Evolutionary conservation across 1,284 basidiomycete species (phyloP).

Genomic region (Trichosporon asahii): DNA sequence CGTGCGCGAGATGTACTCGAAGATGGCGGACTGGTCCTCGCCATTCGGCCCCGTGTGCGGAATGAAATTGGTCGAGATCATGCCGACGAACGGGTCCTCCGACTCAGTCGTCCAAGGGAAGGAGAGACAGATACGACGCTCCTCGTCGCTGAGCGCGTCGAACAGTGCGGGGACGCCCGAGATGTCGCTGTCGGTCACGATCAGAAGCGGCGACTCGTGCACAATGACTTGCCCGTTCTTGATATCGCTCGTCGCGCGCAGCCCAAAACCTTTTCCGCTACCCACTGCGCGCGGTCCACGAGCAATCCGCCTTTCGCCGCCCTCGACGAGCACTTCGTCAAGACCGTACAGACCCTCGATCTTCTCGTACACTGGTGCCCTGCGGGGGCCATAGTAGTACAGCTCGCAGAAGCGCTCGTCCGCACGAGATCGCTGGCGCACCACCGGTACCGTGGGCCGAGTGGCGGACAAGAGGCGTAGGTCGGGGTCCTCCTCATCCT

Average conservation of each 20-base stretch:
- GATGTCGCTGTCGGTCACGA: neutral
- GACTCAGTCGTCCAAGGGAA: neutral
- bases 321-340: neutral
- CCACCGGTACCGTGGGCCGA: neutral
- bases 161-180: neutral
- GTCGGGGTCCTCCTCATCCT: neutral
- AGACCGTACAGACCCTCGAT: neutral
- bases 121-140: neutral
- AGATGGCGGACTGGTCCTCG: slow-evolving; percentile 21
- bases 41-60: neutral
- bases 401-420: slow-evolving; percentile 2
- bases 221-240: neutral
- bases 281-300: neutral
- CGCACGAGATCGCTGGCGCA: neutral
- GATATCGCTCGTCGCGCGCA: neutral
- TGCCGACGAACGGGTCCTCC: neutral
- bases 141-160: neutral
- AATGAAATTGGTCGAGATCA: slow-evolving; percentile 16
- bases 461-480: neutral
- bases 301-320: neutral
- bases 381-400: neutral
- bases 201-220: slow-evolving; percentile 5
- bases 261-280: neutral
- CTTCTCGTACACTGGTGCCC: neutral
- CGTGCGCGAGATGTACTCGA: slow-evolving; percentile 25